Evolutionary conservation across 1,284 basidiomycete species (phyloP).

Genomic region (Ceratobasidium sp.): DNA sequence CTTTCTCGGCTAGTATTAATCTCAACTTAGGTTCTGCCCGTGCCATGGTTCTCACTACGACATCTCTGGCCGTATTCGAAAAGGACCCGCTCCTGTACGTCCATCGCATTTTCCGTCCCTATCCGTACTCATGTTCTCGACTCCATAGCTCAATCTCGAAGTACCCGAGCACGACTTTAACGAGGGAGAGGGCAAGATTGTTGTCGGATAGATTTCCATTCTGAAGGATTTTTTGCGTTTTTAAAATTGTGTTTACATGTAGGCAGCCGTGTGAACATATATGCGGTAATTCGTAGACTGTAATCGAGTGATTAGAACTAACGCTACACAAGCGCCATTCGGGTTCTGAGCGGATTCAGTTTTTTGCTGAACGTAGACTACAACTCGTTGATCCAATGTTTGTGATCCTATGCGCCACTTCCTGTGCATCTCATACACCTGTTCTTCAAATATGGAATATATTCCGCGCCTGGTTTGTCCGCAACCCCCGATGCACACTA

Average conservation of each 20-base stretch:
- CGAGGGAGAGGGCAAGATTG: constrained; percentile 88
- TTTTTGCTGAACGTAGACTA: no score
- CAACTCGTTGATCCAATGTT: no score
- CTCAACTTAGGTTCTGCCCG: constrained; percentile 82
- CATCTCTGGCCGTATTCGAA: constrained; percentile 94
- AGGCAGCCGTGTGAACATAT: no score
- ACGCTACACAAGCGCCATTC: no score
- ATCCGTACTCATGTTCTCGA: constrained; percentile 40
- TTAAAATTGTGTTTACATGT: constrained; percentile 3
- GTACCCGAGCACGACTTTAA: constrained; percentile 90
- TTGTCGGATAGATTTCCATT: constrained; percentile 77
- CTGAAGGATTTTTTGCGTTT: background rate
- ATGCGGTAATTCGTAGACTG: no score
- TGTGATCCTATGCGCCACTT: no score
- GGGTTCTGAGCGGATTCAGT: no score
- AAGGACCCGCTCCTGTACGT: constrained; percentile 92
- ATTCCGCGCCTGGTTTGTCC: no score
- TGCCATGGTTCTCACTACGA: constrained; percentile 99
- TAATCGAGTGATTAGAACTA: no score
- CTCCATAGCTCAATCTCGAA: constrained; percentile 88
- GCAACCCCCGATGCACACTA: no score
- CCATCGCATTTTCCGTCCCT: constrained; percentile 6
- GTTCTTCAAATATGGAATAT: no score
- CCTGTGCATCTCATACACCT: no score
- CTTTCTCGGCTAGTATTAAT: constrained; percentile 15